Conservation (phyloP, 306 rosid species). For the cucumber (Cucumis sativus) region Cucumber_9930_V3 NC_026660.2:611501-612000, state of each 20-base stretch:
- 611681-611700: slow-evolving; percentile 92
- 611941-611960: background rate
- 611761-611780: background rate
- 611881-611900: background rate
- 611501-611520: slow-evolving; percentile 7
- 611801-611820: background rate
- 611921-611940: background rate
- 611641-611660: slow-evolving; percentile 60
- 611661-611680: slow-evolving; percentile 99
- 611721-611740: slow-evolving; percentile 3
- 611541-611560: slow-evolving; percentile 31
- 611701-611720: slow-evolving; percentile 48
- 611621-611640: slow-evolving; percentile 30
- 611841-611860: background rate
- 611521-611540: slow-evolving; percentile 42
- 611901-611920: background rate
- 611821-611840: background rate
- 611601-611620: slow-evolving; percentile 35
- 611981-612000: background rate
- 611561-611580: slow-evolving; percentile 48
- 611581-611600: slow-evolving; percentile 43
- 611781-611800: background rate
- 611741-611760: background rate
- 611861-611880: background rate
- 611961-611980: background rate